Conservation (phyloP, 495 filamentous ascomycete species). For the Copromyces sp. region DNA sequence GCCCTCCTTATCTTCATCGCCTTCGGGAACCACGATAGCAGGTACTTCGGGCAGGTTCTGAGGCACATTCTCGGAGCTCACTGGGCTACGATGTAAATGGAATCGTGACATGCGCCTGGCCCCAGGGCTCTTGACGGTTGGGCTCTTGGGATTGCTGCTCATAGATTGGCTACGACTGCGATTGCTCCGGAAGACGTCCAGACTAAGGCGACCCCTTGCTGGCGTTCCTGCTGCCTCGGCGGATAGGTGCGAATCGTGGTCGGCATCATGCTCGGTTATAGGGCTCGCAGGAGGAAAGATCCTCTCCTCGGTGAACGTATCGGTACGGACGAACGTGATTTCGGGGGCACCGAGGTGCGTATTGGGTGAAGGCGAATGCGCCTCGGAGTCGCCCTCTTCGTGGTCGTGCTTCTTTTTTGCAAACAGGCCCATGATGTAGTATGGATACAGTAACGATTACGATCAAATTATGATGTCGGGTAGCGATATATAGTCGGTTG, state of each 20-base stretch:
- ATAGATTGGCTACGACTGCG: constrained; percentile 40
- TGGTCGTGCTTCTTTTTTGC: constrained; percentile 58
- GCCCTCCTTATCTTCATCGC: constrained; percentile 32
- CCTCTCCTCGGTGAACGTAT: constrained; percentile 69
- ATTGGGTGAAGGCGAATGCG: constrained; percentile 19
- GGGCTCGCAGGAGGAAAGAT: constrained; percentile 54
- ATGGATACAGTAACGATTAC: not conserved
- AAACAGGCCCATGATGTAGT: constrained; percentile 20
- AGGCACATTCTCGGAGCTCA: constrained; percentile 66
- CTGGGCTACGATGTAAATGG: constrained; percentile 50
- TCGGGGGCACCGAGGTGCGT: constrained; percentile 43
- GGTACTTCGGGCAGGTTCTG: constrained; percentile 55
- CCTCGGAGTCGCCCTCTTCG: constrained; percentile 33
- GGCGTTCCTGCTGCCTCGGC: constrained; percentile 18
- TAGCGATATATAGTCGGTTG: not conserved
- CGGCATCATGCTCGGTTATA: constrained; percentile 16
- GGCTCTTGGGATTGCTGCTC: constrained; percentile 29
- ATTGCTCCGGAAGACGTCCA: constrained; percentile 28
- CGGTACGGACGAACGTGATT: constrained; percentile 76
- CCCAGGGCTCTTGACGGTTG: constrained; percentile 24
- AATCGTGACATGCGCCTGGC: constrained; percentile 54
- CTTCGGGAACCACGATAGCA: constrained; percentile 41
- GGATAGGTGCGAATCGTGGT: constrained; percentile 21
- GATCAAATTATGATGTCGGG: not conserved
- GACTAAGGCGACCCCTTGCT: constrained; percentile 15